Percentiles rank a stretch among this genome's conserved stretches.
These are phyloP conservation scores for Plasmopara muralis DNA, from an alignment of 352 stramenopile genomes.

Conservation along the genomic window DNA sequence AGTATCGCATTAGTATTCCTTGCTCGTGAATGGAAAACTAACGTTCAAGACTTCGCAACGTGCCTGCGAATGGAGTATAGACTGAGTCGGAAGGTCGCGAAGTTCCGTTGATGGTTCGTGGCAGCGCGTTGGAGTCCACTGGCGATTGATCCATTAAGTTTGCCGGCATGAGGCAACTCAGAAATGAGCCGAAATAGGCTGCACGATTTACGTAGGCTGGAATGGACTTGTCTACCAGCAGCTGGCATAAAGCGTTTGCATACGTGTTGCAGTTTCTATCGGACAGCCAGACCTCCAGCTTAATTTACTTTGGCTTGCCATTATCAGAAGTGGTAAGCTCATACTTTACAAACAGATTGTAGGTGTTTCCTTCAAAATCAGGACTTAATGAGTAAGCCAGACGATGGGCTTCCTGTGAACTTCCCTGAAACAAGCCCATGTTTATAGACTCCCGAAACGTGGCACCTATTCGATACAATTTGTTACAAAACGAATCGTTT, in stretches of 20 bases:
- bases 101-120: conserved; percentile 12
- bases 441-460: conserved; percentile 86
- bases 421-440: conserved; percentile 87
- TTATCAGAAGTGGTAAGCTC: conserved; percentile 1
- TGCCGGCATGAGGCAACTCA: conserved; percentile 70
- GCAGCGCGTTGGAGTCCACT: conserved; percentile 29
- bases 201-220: conserved; percentile 90
- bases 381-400: conserved; percentile 80
- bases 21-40: neutral
- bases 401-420: conserved; percentile 62
- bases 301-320: neutral
- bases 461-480: conserved; percentile 41
- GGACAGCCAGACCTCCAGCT: neutral
- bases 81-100: conserved; percentile 29
- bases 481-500: neutral
- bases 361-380: conserved; percentile 82
- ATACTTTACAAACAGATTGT: conserved; percentile 88
- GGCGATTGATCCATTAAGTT: conserved; percentile 50
- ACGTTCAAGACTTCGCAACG: conserved; percentile 1
- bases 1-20: neutral
- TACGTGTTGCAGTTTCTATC: conserved; percentile 93
- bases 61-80: conserved; percentile 65
- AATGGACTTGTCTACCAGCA: conserved; percentile 76
- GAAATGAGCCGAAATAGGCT: conserved; percentile 89
- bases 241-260: conserved; percentile 78